Evolutionary conservation across 495 filamentous ascomycete species (phyloP).

Genomic region (Neurospora intermedia): DNA sequence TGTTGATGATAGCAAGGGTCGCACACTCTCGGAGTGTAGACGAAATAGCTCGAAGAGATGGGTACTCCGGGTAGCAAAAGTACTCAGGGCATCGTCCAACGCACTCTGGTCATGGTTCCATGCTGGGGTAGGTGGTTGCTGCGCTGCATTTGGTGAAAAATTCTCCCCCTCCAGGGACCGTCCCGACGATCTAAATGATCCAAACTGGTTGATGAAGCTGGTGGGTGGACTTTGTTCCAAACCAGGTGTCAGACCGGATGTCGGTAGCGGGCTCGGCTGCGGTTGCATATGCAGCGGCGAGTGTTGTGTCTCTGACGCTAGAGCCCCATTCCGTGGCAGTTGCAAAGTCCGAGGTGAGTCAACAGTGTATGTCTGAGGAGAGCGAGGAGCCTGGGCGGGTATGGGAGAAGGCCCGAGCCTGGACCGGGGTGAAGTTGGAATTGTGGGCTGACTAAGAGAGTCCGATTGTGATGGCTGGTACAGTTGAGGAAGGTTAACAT

Average conservation of each 20-base stretch:
- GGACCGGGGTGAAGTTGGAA: background rate
- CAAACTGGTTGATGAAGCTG: slow-evolving; percentile 17
- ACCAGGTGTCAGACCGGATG: background rate
- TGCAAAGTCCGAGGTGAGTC: background rate
- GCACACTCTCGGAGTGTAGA: slow-evolving; percentile 59
- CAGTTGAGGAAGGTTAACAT: slow-evolving; percentile 2
- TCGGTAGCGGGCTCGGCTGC: background rate
- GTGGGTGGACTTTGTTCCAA: slow-evolving; percentile 6
- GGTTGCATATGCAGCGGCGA: background rate
- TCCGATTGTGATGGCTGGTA: background rate
- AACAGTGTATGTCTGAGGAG: background rate
- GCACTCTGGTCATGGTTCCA: background rate
- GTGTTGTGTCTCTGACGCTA: background rate
- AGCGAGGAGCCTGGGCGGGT: background rate
- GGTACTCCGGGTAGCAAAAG: slow-evolving; percentile 55
- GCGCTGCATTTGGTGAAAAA: background rate
- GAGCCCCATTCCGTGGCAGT: background rate
- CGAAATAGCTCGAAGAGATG: slow-evolving; percentile 59
- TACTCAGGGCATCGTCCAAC: slow-evolving; percentile 50
- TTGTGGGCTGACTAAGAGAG: background rate
- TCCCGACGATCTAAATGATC: slow-evolving; percentile 12
- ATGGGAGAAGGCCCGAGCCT: background rate
- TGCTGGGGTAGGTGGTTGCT: background rate
- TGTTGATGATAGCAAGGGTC: slow-evolving; percentile 46
- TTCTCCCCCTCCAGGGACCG: slow-evolving; percentile 15